These are phyloP conservation scores for Oryza punctata DNA, from an alignment of 176 grass and related monocot genomes.

Conservation along the genomic window DNA sequence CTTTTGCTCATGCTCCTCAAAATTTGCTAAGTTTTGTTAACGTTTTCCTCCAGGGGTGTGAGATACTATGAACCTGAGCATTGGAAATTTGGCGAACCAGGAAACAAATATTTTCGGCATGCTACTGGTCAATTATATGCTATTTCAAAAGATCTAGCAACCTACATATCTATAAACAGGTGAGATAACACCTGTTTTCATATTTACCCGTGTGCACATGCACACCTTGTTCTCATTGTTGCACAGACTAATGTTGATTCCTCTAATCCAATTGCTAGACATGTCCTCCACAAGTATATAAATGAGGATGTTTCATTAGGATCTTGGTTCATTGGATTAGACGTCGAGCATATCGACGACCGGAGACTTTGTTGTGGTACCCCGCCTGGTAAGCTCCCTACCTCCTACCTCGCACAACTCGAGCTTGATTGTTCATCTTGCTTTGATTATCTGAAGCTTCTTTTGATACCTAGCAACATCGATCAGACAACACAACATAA, in stretches of 20 bases:
- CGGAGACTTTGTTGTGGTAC: conserved; percentile 83
- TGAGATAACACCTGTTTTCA: conserved; percentile 32
- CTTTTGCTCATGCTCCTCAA: neutral
- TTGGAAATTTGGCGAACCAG: conserved; percentile 71
- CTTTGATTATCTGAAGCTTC: neutral
- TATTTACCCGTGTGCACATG: neutral
- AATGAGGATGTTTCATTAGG: conserved; percentile 93
- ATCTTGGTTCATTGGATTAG: conserved; percentile 82
- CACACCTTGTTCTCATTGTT: neutral
- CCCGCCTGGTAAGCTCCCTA: conserved; percentile 63
- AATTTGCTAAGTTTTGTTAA: conserved; percentile 18
- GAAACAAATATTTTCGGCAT: conserved; percentile 76
- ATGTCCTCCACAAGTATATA: conserved; percentile 79
- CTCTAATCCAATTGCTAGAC: conserved; percentile 44
- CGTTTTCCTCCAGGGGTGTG: conserved; percentile 52
- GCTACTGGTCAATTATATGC: conserved; percentile 74
- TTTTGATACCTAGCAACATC: neutral
- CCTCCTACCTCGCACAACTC: too few relatives aligned
- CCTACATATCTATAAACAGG: conserved; percentile 79
- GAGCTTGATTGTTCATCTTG: too few relatives aligned
- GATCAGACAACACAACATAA: neutral
- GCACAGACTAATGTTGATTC: conserved; percentile 25
- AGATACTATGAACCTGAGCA: conserved; percentile 72
- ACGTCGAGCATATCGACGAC: conserved; percentile 81
- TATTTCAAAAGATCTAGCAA: conserved; percentile 72